Base-by-base conservation (phyloP, 2,329 filamentous ascomycete species). In the Blastomyces gilchristii region DNA sequence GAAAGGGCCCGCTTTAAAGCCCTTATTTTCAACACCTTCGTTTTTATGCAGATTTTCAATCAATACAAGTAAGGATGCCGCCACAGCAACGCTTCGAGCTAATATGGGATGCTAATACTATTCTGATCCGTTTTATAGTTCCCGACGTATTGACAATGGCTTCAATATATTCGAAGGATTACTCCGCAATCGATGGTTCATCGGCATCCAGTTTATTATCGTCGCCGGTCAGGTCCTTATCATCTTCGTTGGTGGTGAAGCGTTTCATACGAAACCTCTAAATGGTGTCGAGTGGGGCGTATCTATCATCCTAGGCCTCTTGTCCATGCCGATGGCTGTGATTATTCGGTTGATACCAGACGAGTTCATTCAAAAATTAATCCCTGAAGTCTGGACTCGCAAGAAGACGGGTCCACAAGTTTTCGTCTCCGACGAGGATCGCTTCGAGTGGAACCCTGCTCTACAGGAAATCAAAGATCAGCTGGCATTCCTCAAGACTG, bases 31-130 rank as follows among this genome's bases (percentile, higher is more conserved):
- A 97, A 97, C 79, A 94, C 91, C 0, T 97, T 97, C 73, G 93
- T 97, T 61, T 97, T 93, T 93, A 97, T 97, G 92, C 93, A 97
- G 71, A 95, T 97, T 70, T 97, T 97, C 81, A 67, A 67, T 28
- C 66, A 67, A 49, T 67, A 67, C 54, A 67, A 67, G 65, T 66
- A 63, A 63, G 65, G 54, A 16, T 16, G 43, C 16, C 47, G 18
- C n/a, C 34, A 5, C 11, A 22, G 11, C 11, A 41, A 5, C 54
- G n/a, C n/a, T 5, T n/a, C 34, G n/a, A 41, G 14, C 54, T 39
- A 37, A 28, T 39, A 25, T 49, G 52, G 45, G 11, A 45, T 62
- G 49, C 39, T 59, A 37, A 66, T 49, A 37, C 57, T 11, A 25
- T 34, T n/a, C 2, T 47, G 12, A 49, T 49, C 2, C 39, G 3